These are phyloP conservation scores for Candida neerlandica DNA, from an alignment of 1,139 yeast species.

Conservation along the genomic window DNA sequence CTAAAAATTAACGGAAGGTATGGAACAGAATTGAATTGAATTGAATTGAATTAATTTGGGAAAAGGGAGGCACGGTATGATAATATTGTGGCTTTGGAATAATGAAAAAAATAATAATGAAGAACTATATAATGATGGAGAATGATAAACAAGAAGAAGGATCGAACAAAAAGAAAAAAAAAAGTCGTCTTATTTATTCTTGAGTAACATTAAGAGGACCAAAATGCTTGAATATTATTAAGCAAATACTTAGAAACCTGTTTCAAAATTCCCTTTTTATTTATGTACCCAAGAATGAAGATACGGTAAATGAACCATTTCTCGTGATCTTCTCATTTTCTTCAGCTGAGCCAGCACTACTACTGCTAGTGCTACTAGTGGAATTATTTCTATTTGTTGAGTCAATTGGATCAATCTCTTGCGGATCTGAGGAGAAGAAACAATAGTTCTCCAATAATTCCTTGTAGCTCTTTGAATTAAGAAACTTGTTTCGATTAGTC, in stretches of 20 bases:
- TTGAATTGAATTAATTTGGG: background rate
- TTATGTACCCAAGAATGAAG: slow-evolving; percentile 30
- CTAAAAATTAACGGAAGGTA: background rate
- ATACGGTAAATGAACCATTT: slow-evolving; percentile 24
- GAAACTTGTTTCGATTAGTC: slow-evolving; percentile 13
- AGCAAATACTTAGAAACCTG: no score
- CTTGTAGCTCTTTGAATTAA: slow-evolving; percentile 66
- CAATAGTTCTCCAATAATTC: slow-evolving; percentile 74
- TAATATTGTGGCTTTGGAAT: no score
- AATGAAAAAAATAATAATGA: no score
- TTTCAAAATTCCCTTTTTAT: background rate
- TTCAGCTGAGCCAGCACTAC: slow-evolving; percentile 1
- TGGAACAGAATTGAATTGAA: background rate
- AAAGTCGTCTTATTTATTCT: background rate
- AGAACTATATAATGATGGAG: no score
- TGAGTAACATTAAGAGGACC: background rate
- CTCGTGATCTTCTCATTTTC: slow-evolving; percentile 6
- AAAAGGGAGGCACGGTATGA: no score
- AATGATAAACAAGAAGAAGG: background rate
- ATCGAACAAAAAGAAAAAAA: background rate
- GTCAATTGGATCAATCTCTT: slow-evolving; percentile 5
- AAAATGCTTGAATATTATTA: background rate
- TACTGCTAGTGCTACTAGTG: slow-evolving; percentile 1
- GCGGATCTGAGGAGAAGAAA: slow-evolving; percentile 41
- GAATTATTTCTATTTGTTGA: slow-evolving; percentile 2